Base-by-base conservation (phyloP, 208 protist species). In the Trypanosoma brucei region DNA sequence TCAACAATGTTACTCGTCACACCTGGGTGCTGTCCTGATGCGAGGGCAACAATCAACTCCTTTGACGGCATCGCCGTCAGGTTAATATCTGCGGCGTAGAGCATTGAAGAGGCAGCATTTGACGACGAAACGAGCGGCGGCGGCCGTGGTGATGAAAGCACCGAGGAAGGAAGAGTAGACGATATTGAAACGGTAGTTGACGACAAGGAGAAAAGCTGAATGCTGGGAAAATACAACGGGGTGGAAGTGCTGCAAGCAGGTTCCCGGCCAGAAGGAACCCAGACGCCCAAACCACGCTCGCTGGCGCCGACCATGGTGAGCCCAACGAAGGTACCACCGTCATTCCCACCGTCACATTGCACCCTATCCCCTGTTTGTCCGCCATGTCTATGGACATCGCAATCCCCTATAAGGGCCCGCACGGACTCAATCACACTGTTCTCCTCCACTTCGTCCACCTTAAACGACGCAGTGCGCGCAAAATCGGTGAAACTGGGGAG, bases 401-500 rank as follows among this genome's bases (percentile, higher is more conserved):
- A 14, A 37, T 58, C 36, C 9, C 50, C 49, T 8, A 67, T 34
- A 63, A 73, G 45, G 30, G 54, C 44, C 31, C 22, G 53, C 1
- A 67, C 31, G 2, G 55, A 59, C 31, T 56, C 46, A 33, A 73
- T 30, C 44, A 75, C 60, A 36, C 42, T 55, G 4, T 62, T 38
- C 38, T 78, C 77, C 14, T 66, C 72, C 14, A 59, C 57, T 36
- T 75, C 63, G 35, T 53, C 46, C 14, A 81, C 71, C 22, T 50
- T 59, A 60, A 90, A 76, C 36, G 80, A 86, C 42, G 80, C 72
- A 5, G 72, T 81, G 5, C 70, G 75, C 1, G 67, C 58, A 38
- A 89, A 71, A 8, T 75, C 59, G 13, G 74, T 81, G 58, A 86
- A 84, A 55, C 81, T 70, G 2, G 84, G 84, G 13, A 87, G 70